Evolutionary conservation across 140 eudicot genomes (phyloP).

Genomic region (Senecio squalidus): DNA sequence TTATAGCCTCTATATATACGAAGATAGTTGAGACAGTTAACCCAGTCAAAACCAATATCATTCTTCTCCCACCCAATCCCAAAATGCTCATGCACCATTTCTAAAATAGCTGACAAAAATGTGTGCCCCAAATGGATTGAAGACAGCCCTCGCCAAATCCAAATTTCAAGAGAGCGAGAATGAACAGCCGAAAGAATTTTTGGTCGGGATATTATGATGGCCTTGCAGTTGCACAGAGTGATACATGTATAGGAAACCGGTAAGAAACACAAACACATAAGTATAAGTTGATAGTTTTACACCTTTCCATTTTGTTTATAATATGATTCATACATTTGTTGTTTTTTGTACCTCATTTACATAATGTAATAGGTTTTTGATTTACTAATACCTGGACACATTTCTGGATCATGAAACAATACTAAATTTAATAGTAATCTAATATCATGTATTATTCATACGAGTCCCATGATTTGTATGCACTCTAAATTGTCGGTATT

Average conservation of each 20-base stretch:
- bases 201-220: too few species aligned
- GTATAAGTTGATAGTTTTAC: too few species aligned
- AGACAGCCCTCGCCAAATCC: constrained; percentile 23
- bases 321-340: constrained; percentile 11
- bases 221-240: too few species aligned
- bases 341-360: constrained; percentile 10
- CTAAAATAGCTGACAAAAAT: constrained; percentile 38
- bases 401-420: too few species aligned
- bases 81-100: constrained; percentile 66
- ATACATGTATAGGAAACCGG: constrained; percentile 8
- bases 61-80: constrained; percentile 87
- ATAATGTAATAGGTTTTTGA: constrained; percentile 15
- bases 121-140: constrained; percentile 69
- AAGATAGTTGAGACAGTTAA: constrained; percentile 37
- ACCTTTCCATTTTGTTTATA: constrained; percentile 12
- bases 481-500: too few species aligned
- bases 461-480: neutral
- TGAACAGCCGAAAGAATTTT: neutral
- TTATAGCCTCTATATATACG: too few species aligned
- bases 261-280: constrained; percentile 9
- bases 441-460: neutral
- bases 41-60: constrained; percentile 37
- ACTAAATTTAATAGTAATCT: constrained; percentile 1
- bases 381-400: constrained; percentile 2
- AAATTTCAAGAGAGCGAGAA: too few species aligned